phyloP scores from a whole-genome alignment of 139 green algal genomes.

The Deuterostichococcus epilithicus region DNA sequence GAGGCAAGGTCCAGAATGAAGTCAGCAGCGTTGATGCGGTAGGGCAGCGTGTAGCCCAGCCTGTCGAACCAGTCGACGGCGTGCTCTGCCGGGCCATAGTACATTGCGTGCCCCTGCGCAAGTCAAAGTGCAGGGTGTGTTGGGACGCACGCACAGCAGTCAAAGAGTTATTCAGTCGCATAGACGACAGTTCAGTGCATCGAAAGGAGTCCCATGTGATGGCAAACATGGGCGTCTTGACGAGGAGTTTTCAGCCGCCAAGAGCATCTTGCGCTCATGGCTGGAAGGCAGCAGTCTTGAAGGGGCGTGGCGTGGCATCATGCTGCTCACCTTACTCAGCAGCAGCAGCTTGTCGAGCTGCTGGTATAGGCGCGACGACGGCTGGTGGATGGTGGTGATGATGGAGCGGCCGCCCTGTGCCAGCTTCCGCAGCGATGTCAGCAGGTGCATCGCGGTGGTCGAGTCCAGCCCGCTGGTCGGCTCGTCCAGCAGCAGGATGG shows the following conservation, averaged over 20 bases:
- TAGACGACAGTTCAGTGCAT: too few relatives aligned
- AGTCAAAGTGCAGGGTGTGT: too few relatives aligned
- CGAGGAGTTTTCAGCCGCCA: neutral
- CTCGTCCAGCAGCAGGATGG: constrained; percentile 85
- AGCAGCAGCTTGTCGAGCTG: constrained; percentile 74
- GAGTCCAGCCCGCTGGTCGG: constrained; percentile 76
- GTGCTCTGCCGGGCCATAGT: constrained; percentile 66
- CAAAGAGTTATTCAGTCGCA: too few relatives aligned
- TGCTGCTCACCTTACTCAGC: constrained; percentile 24
- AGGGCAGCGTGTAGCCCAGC: constrained; percentile 56
- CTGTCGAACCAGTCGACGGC: constrained; percentile 56
- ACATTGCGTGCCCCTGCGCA: constrained; percentile 68
- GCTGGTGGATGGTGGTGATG: constrained; percentile 92
- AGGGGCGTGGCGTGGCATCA: too few relatives aligned
- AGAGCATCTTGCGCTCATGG: too few relatives aligned
- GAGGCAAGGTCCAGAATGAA: constrained; percentile 76
- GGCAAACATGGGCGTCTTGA: neutral
- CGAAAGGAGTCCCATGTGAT: neutral
- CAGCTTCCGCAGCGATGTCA: constrained; percentile 68
- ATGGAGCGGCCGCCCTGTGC: constrained; percentile 71
- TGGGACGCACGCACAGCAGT: neutral
- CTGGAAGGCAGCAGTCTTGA: too few relatives aligned
- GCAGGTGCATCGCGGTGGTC: constrained; percentile 86
- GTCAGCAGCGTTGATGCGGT: constrained; percentile 71
- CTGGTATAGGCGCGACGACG: constrained; percentile 73